Evolutionary conservation across 768 basidiomycete species (phyloP).

Genomic region (Lactifluus subvellereus): DNA sequence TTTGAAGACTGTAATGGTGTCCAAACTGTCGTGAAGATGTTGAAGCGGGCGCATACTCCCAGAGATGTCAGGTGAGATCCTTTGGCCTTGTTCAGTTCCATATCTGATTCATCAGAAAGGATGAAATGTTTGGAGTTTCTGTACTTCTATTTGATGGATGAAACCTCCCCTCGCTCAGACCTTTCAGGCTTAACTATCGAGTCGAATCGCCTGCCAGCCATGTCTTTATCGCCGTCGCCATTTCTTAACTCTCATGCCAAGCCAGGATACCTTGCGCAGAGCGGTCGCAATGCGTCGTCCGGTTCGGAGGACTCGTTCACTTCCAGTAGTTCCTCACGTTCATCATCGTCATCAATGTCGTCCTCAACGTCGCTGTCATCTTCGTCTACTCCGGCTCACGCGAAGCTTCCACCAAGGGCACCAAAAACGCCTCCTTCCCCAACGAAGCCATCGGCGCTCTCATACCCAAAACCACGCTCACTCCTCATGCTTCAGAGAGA

Average conservation of each 20-base stretch:
- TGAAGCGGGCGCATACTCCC: conserved; percentile 83
- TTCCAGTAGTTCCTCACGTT: conserved; percentile 17
- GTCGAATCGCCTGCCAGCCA: conserved; percentile 37
- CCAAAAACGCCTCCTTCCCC: conserved; percentile 17
- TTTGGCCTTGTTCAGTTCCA: neutral
- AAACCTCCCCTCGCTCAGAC: conserved; percentile 38
- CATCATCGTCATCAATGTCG: conserved; percentile 24
- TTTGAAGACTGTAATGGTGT: conserved; percentile 79
- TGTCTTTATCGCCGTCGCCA: conserved; percentile 31
- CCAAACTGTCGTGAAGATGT: conserved; percentile 76
- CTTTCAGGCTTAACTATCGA: conserved; percentile 20
- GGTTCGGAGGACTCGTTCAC: conserved; percentile 25
- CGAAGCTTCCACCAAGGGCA: conserved; percentile 5
- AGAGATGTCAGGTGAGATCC: conserved; percentile 72
- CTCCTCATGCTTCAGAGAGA: conserved; percentile 66
- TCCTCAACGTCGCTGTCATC: conserved; percentile 31
- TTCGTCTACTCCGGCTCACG: conserved; percentile 31
- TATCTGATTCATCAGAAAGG: conserved; percentile 36
- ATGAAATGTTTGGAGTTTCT: conserved; percentile 96
- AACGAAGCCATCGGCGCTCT: conserved; percentile 22
- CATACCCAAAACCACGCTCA: conserved; percentile 38
- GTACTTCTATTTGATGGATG: conserved; percentile 91
- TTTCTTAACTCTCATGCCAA: conserved; percentile 26
- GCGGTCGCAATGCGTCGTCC: conserved; percentile 21
- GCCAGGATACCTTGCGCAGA: conserved; percentile 18